Base-by-base conservation (phyloP, 805 yeast genomes). In the Nakazawaea ambrosiae region DNA sequence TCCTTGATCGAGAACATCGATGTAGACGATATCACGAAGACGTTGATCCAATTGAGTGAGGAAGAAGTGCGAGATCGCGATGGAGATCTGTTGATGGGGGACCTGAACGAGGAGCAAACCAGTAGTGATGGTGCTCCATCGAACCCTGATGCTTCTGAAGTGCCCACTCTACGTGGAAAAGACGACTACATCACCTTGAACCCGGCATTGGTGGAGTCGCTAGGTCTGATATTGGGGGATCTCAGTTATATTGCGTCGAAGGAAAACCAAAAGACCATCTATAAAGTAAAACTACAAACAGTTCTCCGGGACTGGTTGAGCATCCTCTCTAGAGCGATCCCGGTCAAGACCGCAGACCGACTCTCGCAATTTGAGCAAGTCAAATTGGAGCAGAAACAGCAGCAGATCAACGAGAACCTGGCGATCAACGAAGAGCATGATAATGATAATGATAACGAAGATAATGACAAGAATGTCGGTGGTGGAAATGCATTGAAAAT, bases 351-450 rank as follows among this genome's bases (percentile, higher is more conserved):
- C 5, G 34, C 30, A 6, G 33, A 32, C 7, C 38, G 33, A 6
- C 23, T 44, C 14, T 41, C 47, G 18, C 47, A 44, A 27, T 34
- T 44, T n/a, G 47, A 44, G 25, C 45, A 44, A 24, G 43, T 44
- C 4, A 36, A 36, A 28, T 23, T 41, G 36, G 47, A 41, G 23
- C 43, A 44, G 18, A 37, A 26, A 18, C 24, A 34, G 34, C 30
- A 19, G 16, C 42, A 33, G 27, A 29, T 18, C 18, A 25, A 24
- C 18, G 34, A 34, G 16, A 11, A 7, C n/a, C 20, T 28, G 5
- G 14, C 6, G 35, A 10, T 10, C 9, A 27, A 18, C 10, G n/a
- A 34, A n/a, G 27, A 20, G 20, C 16, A 20, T 29, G 23, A 19
- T 16, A 26, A 16, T 26, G 26, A 15, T 14, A 16, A 20, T 31